phyloP scores from a whole-genome alignment of 495 filamentous ascomycete genomes.

The Lophium mytilinum region DNA sequence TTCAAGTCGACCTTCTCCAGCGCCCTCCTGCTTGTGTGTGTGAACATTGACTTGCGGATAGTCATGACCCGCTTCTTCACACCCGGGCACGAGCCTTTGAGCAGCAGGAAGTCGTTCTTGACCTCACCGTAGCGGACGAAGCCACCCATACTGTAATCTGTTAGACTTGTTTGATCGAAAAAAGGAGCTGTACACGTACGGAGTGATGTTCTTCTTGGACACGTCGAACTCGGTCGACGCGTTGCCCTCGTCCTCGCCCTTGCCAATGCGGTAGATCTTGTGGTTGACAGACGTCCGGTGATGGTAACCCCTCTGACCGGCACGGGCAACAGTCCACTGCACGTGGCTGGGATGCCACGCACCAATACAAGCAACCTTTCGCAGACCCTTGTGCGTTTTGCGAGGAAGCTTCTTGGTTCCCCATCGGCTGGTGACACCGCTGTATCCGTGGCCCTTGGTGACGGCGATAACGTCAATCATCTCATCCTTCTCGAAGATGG shows the following conservation, averaged over 20 bases:
- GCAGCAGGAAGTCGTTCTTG: constrained; percentile 97
- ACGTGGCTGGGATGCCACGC: constrained; percentile 99
- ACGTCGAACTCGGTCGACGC: constrained; percentile 92
- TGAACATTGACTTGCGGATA: constrained; percentile 97
- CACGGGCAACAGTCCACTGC: constrained; percentile 99
- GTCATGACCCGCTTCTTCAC: constrained; percentile 99
- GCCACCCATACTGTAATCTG: constrained; percentile 71
- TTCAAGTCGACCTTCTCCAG: constrained; percentile 99
- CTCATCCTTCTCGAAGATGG: constrained; percentile 99
- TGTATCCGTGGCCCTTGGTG: constrained; percentile 98
- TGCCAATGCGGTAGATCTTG: constrained; percentile 99
- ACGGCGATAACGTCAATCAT: constrained; percentile 99
- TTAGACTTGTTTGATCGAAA: constrained; percentile 30
- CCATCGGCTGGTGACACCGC: constrained; percentile 96
- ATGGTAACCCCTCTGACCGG: constrained; percentile 99
- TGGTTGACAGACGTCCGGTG: constrained; percentile 99
- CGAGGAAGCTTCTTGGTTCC: constrained; percentile 99
- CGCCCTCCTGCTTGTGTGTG: constrained; percentile 86
- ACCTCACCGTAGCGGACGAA: constrained; percentile 99
- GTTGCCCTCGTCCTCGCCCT: constrained; percentile 77
- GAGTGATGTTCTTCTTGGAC: constrained; percentile 98
- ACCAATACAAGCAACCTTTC: constrained; percentile 99
- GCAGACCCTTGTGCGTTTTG: constrained; percentile 99
- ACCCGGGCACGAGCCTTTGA: constrained; percentile 97
- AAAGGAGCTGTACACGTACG: constrained; percentile 62